These are phyloP conservation scores for Danielozyma ontarioensis DNA, from an alignment of 805 yeast species.

Conservation along the genomic window DNA sequence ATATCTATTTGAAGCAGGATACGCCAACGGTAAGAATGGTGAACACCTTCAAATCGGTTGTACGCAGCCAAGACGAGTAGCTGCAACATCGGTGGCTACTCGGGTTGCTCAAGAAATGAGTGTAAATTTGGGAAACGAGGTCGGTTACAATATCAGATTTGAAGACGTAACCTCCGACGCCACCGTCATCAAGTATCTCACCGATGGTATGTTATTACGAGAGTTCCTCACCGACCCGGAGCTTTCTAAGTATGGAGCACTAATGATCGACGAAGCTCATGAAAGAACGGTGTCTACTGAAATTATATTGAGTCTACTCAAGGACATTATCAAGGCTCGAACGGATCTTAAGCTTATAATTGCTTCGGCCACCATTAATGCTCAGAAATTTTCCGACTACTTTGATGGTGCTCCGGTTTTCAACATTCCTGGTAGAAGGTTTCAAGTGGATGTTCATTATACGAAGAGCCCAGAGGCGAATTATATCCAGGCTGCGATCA, in stretches of 20 bases:
- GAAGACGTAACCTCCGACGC: conserved; percentile 63
- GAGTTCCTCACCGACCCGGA: conserved; percentile 79
- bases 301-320: conserved; percentile 69
- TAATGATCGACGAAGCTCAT: conserved; percentile 97
- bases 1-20: conserved; percentile 78
- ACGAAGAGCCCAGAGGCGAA: conserved; percentile 87
- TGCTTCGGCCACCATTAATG: conserved; percentile 94
- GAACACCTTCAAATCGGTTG: conserved; percentile 57
- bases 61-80: conserved; percentile 94
- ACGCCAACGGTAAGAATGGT: conserved; percentile 33
- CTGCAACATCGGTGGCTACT: conserved; percentile 85
- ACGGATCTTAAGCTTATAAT: conserved; percentile 71
- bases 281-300: conserved; percentile 95
- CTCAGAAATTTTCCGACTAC: conserved; percentile 76
- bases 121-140: conserved; percentile 73
- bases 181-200: conserved; percentile 82
- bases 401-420: conserved; percentile 83
- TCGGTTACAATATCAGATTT: conserved; percentile 85
- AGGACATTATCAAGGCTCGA: conserved; percentile 58
- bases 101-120: conserved; percentile 91
- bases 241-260: conserved; percentile 62
- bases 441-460: conserved; percentile 82
- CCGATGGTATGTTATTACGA: conserved; percentile 91
- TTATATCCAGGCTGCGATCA: conserved; percentile 82
- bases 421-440: conserved; percentile 89